phyloP scores from a whole-genome alignment of 2,329 filamentous ascomycete genomes.

The Orbilia brochopaga region DNA sequence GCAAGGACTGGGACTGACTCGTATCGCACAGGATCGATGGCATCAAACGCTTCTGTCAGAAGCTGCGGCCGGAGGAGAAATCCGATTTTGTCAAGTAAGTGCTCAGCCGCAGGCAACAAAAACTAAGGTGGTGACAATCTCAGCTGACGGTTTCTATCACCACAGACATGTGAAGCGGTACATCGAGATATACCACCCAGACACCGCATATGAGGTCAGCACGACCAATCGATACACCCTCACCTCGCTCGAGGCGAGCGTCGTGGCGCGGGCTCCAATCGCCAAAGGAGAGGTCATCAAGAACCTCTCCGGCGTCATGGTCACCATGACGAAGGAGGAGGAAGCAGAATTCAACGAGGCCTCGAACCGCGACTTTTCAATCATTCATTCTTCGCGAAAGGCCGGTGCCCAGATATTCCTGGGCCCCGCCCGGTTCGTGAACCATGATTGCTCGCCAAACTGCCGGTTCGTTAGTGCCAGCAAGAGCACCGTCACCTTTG shows the following conservation, averaged over 20 bases:
- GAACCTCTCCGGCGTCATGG: conserved; percentile 88
- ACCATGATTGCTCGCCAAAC: conserved; percentile 95
- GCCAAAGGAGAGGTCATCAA: conserved; percentile 84
- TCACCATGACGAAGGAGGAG: conserved; percentile 89
- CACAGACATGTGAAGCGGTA: conserved; percentile 79
- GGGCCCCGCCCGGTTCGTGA: conserved; percentile 92
- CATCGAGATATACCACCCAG: conserved; percentile 87
- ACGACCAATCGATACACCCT: conserved; percentile 96
- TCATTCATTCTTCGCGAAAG: conserved; percentile 90
- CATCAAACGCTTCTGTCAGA: conserved; percentile 48
- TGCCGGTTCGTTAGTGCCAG: conserved; percentile 83
- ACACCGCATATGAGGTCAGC: conserved; percentile 93
- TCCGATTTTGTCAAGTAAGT: conserved; percentile 64
- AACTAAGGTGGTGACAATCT: background rate
- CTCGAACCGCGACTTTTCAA: conserved; percentile 87
- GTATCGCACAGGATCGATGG: conserved; percentile 51
- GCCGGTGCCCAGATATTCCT: conserved; percentile 92
- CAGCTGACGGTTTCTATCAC: conserved; percentile 16
- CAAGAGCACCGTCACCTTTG: conserved; percentile 85
- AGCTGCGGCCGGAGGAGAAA: conserved; percentile 56
- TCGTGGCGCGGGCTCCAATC: conserved; percentile 80
- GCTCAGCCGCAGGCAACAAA: background rate
- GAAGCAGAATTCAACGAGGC: conserved; percentile 79
- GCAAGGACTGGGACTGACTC: background rate
- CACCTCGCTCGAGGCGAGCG: conserved; percentile 82